These are phyloP conservation scores for Aurinia saxatilis DNA, from an alignment of 345 rosid genomes.

Conservation along the genomic window DNA sequence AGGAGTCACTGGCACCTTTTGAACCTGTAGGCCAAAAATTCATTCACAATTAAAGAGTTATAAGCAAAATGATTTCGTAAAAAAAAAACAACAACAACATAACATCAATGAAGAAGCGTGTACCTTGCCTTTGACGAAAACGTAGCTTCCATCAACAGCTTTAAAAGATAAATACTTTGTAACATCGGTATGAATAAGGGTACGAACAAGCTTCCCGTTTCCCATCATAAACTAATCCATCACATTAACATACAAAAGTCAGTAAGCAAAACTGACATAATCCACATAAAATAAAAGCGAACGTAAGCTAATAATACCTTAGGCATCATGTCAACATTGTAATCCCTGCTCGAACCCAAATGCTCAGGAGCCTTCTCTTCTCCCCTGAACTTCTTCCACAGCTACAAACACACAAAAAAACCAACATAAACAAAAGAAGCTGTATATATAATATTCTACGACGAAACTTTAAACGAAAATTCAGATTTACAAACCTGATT, in stretches of 20 bases:
- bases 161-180: slow-evolving; percentile 89
- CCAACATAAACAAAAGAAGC: background rate
- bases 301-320: slow-evolving; percentile 35
- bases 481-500: slow-evolving; percentile 44
- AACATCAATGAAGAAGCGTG: background rate
- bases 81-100: background rate
- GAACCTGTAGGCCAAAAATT: slow-evolving; percentile 36
- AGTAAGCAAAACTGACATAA: background rate
- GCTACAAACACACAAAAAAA: slow-evolving; percentile 29
- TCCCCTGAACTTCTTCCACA: slow-evolving; percentile 80
- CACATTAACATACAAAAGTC: background rate
- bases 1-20: slow-evolving; percentile 93
- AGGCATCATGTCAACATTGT: slow-evolving; percentile 87
- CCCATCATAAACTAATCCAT: slow-evolving; percentile 79
- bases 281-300: background rate
- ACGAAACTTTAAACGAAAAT: background rate
- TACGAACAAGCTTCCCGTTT: slow-evolving; percentile 71
- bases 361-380: slow-evolving; percentile 57
- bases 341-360: slow-evolving; percentile 66
- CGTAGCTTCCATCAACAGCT: slow-evolving; percentile 97
- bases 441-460: background rate
- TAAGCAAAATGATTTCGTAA: background rate
- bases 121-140: slow-evolving; percentile 89
- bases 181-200: slow-evolving; percentile 84
- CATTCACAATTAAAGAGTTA: background rate